These are phyloP conservation scores for Podaxis rugospora DNA, from an alignment of 768 basidiomycete genomes.

Conservation along the genomic window DNA sequence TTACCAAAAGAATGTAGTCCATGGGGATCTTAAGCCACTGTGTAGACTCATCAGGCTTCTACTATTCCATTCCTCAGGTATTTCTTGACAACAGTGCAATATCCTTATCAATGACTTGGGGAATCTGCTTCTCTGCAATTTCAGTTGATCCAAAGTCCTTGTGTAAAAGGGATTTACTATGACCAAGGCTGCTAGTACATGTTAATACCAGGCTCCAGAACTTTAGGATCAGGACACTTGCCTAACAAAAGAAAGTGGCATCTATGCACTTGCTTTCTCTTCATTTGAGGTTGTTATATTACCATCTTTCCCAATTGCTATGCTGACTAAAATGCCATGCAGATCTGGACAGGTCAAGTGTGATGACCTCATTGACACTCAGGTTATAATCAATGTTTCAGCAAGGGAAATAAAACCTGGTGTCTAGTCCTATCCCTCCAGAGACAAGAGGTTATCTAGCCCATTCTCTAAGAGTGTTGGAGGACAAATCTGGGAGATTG, in stretches of 20 bases:
- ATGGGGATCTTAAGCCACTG: constrained; percentile 77
- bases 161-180: background rate
- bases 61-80: background rate
- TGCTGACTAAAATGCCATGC: background rate
- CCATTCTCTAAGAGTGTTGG: too few species aligned
- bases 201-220: background rate
- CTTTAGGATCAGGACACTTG: background rate
- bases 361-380: background rate
- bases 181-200: background rate
- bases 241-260: background rate
- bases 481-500: too few species aligned
- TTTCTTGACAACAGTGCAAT: background rate
- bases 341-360: background rate
- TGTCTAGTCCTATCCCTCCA: too few species aligned
- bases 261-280: background rate
- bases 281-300: background rate
- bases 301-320: background rate
- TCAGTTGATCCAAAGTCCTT: background rate
- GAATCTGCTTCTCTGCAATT: background rate
- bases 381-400: too few species aligned
- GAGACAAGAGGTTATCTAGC: too few species aligned
- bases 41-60: background rate
- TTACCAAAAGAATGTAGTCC: constrained; percentile 61
- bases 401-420: too few species aligned
- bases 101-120: background rate